phyloP scores from a whole-genome alignment of 2,329 filamentous ascomycete genomes.

The Cordyceps fumosorosea region DNA sequence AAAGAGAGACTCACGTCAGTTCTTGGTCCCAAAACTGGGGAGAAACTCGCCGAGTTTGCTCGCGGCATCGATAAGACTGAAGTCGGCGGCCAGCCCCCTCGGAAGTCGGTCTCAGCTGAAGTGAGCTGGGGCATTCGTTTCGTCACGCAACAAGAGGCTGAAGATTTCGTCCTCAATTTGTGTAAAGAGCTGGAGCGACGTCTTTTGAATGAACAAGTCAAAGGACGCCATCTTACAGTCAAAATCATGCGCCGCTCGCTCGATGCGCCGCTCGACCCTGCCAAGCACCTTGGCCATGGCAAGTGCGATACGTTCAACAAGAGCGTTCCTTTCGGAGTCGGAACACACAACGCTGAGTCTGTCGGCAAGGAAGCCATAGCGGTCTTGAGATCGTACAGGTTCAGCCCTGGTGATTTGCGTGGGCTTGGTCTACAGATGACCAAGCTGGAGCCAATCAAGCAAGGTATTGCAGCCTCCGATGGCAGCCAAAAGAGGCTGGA shows the following conservation, averaged over 20 bases:
- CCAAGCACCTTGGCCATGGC: slow-evolving; percentile 90
- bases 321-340: slow-evolving; percentile 72
- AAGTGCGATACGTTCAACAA: slow-evolving; percentile 95
- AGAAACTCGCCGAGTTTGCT: slow-evolving; percentile 84
- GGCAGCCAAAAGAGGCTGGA: slow-evolving; percentile 73
- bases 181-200: slow-evolving; percentile 79
- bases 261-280: slow-evolving; percentile 83
- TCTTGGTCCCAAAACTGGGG: slow-evolving; percentile 87
- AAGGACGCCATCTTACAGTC: slow-evolving; percentile 81
- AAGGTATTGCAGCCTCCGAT: slow-evolving; percentile 47
- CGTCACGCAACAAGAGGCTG: slow-evolving; percentile 82
- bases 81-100: slow-evolving; percentile 75
- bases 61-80: slow-evolving; percentile 80
- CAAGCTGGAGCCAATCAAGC: slow-evolving; percentile 75
- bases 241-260: slow-evolving; percentile 87
- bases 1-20: slow-evolving; percentile 67
- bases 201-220: slow-evolving; percentile 75
- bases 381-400: slow-evolving; percentile 72
- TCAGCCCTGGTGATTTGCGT: slow-evolving; percentile 86
- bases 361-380: slow-evolving; percentile 80
- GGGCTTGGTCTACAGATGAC: slow-evolving; percentile 91
- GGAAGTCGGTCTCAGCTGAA: slow-evolving; percentile 94
- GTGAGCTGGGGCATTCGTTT: slow-evolving; percentile 98
- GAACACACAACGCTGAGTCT: slow-evolving; percentile 66
- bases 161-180: slow-evolving; percentile 81